Base-by-base conservation (phyloP, 805 yeast genomes). In the Grigorovia humatica region DNA sequence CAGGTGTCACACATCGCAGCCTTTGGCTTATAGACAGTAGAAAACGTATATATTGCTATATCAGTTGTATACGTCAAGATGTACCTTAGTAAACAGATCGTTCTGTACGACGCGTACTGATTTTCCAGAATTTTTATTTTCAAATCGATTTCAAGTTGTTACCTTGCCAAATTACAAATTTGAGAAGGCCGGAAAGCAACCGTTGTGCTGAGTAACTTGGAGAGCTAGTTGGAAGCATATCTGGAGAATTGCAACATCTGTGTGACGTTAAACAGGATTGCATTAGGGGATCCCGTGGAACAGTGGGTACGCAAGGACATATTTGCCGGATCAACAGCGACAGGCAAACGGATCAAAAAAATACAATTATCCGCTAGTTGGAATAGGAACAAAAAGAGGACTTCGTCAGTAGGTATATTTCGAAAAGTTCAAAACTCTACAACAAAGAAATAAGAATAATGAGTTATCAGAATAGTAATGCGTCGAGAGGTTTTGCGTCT, bases 401-500 rank as follows among this genome's bases (percentile, higher is more conserved):
- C 30, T 43, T 41, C n/a, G 20, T 27, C 5, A 18, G 12, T 48
- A 15, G 44, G 18, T n/a, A 18, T 17, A 7, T 20, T 42, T 20
- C 20, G 20, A 20, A 23, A 15, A 11, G 5, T 29, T 18, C 11
- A 44, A 27, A 13, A 8, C n/a, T n/a, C n/a, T n/a, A n/a, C n/a
- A 44, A 35, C 19, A 18, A 29, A n/a, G 15, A 29, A 8, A 18
- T 8, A 44, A 12, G n/a, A 38, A 18, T 6, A 17, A 46, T 46
- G 48, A 53, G 55, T 32, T 55, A 58, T 45, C 65, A 65, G 49
- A 56, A 60, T 27, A 59, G 59, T 46, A 56, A 50, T 18, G 53
- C 58, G 9, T 54, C 59, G 5, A 69, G 75, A 56, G 76, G 74
- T 1, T 70, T 81, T 50, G 82, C 89, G 7, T 72, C 81, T 2